Percentiles rank a stretch among this genome's conserved stretches.
These are phyloP conservation scores for Meripilus lineatus DNA, from an alignment of 1,284 basidiomycete species.

Conservation along the genomic window DNA sequence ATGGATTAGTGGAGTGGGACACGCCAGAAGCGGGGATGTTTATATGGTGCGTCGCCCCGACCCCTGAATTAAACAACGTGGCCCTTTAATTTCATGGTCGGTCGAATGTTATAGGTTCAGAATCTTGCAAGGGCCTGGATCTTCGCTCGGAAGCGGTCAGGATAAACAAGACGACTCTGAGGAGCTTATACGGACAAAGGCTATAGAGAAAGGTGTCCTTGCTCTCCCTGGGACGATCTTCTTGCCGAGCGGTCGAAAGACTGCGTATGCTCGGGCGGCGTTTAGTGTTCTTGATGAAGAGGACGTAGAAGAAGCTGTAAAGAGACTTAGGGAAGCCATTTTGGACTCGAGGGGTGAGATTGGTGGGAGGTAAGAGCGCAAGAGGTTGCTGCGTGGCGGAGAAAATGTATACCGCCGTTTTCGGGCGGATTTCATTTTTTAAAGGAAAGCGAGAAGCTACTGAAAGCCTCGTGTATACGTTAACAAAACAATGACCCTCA, in stretches of 20 bases:
- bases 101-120: constrained; percentile 52
- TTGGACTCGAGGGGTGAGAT: not conserved
- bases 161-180: constrained; percentile 75
- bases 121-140: constrained; percentile 37
- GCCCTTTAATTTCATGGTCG: not conserved
- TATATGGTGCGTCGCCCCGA: constrained; percentile 69
- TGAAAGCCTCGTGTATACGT: no score
- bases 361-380: no score
- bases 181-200: constrained; percentile 71
- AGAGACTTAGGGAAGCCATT: constrained; percentile 52
- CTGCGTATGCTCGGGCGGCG: constrained; percentile 73
- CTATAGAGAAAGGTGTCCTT: constrained; percentile 81
- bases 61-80: constrained; percentile 11
- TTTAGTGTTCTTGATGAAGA: constrained; percentile 72
- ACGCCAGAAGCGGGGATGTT: constrained; percentile 90
- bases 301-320: constrained; percentile 75
- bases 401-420: no score
- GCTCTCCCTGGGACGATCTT: constrained; percentile 84
- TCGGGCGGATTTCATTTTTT: no score
- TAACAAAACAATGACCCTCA: no score
- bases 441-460: no score
- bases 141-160: constrained; percentile 37
- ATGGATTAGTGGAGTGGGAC: constrained; percentile 78
- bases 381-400: no score
- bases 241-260: constrained; percentile 65